A percentile compares a stretch with the other conserved stretches of the same genome.
phyloP scores from a whole-genome alignment of 305 asterid genomes.

The Rubia peregrina region DNA sequence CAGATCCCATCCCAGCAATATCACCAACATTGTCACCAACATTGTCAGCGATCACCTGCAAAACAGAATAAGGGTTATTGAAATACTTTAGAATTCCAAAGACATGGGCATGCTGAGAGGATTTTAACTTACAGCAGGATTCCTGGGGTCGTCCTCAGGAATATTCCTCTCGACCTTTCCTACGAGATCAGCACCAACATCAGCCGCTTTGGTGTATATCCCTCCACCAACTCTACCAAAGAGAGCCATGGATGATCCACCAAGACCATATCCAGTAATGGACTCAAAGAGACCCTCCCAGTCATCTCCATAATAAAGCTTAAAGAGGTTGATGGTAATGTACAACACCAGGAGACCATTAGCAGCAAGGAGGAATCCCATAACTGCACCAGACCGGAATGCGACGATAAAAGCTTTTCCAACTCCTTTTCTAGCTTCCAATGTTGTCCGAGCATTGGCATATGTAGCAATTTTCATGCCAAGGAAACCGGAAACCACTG shows the following conservation, averaged over 20 bases:
- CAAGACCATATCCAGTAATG: conserved; percentile 82
- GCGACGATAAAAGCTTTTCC: conserved; percentile 74
- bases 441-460: conserved; percentile 77
- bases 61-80: neutral
- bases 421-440: conserved; percentile 81
- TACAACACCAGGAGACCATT: conserved; percentile 67
- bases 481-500: conserved; percentile 71
- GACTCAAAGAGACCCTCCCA: conserved; percentile 91
- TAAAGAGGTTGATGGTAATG: conserved; percentile 60
- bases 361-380: conserved; percentile 87
- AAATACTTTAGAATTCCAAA: neutral
- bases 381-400: conserved; percentile 81
- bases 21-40: conserved; percentile 97
- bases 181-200: conserved; percentile 86
- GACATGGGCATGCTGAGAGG: conserved; percentile 6
- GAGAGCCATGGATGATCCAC: conserved; percentile 66
- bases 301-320: conserved; percentile 75
- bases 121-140: conserved; percentile 61
- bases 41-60: conserved; percentile 90
- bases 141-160: conserved; percentile 85
- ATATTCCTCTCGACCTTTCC: conserved; percentile 81
- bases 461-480: conserved; percentile 88
- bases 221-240: conserved; percentile 91
- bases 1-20: conserved; percentile 99
- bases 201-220: conserved; percentile 83